Evolutionary conservation across 2,329 filamentous ascomycete genomes (phyloP).

Genomic region (Claviceps capensis): DNA sequence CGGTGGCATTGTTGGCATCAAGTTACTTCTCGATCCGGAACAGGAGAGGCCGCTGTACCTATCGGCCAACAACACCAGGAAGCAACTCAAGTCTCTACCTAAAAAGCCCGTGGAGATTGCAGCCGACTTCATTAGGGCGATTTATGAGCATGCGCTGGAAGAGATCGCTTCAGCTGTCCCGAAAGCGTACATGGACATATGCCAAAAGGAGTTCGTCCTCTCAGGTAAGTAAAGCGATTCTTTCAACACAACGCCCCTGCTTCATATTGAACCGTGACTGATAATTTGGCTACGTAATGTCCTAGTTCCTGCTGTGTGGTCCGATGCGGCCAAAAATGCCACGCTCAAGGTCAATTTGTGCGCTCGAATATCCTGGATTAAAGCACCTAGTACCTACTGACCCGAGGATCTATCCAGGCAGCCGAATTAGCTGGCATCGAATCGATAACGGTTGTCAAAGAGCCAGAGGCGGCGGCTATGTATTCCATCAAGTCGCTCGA

Average conservation of each 20-base stretch:
- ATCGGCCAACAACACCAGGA: not conserved
- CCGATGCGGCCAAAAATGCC: slow-evolving; percentile 36
- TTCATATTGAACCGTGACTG: not conserved
- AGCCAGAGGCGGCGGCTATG: slow-evolving; percentile 38
- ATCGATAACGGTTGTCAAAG: slow-evolving; percentile 32
- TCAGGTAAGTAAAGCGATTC: slow-evolving; percentile 18
- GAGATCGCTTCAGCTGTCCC: slow-evolving; percentile 18
- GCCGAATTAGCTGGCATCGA: slow-evolving; percentile 25
- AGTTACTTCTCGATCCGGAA: slow-evolving; percentile 9
- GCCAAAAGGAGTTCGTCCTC: slow-evolving; percentile 23
- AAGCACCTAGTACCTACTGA: not conserved
- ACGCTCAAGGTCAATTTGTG: slow-evolving; percentile 17
- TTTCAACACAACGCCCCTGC: not conserved
- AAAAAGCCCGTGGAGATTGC: slow-evolving; percentile 8
- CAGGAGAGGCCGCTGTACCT: slow-evolving; percentile 8
- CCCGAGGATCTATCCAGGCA: slow-evolving; percentile 13
- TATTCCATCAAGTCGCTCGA: slow-evolving; percentile 31
- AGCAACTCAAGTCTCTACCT: slow-evolving; percentile 5
- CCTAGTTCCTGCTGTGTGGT: slow-evolving; percentile 47
- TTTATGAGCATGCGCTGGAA: slow-evolving; percentile 18
- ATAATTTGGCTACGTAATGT: not conserved
- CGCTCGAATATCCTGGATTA: not conserved
- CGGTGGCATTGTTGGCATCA: slow-evolving; percentile 8
- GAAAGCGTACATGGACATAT: slow-evolving; percentile 7
- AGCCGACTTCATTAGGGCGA: slow-evolving; percentile 6